phyloP scores from a whole-genome alignment of 2,329 filamentous ascomycete species.

The Sarocladiaceae sp. region DNA sequence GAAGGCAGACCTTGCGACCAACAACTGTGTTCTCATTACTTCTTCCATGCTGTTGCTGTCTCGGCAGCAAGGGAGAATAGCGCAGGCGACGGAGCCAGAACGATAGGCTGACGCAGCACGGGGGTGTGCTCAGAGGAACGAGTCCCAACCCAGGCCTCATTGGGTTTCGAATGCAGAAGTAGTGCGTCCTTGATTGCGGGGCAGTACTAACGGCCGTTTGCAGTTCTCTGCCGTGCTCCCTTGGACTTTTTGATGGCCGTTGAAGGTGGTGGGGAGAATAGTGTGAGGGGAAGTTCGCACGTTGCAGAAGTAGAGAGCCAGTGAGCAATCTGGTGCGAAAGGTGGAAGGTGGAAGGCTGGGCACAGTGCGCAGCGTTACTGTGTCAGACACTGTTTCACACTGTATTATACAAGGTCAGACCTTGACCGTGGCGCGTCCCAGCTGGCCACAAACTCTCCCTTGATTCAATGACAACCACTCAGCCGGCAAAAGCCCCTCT shows the following conservation, averaged over 20 bases:
- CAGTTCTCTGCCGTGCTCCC: not conserved
- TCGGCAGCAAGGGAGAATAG: constrained; percentile 7
- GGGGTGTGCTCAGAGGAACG: not conserved
- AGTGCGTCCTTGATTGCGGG: not conserved
- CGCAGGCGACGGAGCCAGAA: not conserved
- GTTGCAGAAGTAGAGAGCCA: not conserved
- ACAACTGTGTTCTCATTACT: not conserved
- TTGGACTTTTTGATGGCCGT: not conserved
- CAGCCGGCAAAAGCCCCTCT: not conserved
- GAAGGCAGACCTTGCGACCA: not conserved
- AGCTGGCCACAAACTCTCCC: not conserved
- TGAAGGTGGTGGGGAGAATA: not conserved
- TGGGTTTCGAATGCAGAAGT: constrained; percentile 4
- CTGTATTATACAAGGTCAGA: constrained; percentile 1
- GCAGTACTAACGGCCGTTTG: not conserved
- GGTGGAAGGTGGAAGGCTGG: too few species aligned
- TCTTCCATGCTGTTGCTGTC: not conserved
- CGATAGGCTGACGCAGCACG: not conserved
- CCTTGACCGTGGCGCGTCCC: constrained; percentile 4
- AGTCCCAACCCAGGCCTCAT: not conserved
- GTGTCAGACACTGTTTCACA: constrained; percentile 8
- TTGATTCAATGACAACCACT: constrained; percentile 3
- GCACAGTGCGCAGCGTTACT: not conserved
- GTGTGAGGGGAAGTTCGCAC: not conserved
- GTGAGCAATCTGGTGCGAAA: too few species aligned